Conservation (phyloP, 2,329 filamentous ascomycete species). For the Paecilomyces dactylethromorphus region DNA sequence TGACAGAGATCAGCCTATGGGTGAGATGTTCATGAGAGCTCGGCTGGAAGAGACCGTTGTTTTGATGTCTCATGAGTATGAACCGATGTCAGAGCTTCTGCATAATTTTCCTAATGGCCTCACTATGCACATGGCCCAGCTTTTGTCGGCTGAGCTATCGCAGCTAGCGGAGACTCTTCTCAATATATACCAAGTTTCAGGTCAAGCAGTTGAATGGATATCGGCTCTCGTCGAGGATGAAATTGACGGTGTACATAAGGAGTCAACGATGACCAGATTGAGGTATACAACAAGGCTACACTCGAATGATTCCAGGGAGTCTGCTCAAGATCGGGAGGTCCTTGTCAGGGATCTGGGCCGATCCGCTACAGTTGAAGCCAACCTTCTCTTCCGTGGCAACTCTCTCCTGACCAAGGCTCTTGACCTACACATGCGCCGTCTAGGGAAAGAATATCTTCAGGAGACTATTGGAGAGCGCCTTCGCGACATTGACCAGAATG, state of each 20-base stretch:
- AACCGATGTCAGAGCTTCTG: constrained; percentile 71
- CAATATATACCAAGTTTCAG: constrained; percentile 93
- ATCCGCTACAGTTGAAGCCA: constrained; percentile 70
- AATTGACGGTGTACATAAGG: constrained; percentile 85
- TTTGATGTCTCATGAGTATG: constrained; percentile 77
- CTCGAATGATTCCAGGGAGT: constrained; percentile 54
- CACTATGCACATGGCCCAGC: constrained; percentile 75
- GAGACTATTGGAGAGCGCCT: constrained; percentile 82
- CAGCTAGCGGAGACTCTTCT: constrained; percentile 78
- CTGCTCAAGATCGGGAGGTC: constrained; percentile 51
- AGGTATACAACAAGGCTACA: constrained; percentile 59
- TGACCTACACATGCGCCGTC: constrained; percentile 89
- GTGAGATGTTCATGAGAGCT: constrained; percentile 77
- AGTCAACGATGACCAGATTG: constrained; percentile 60
- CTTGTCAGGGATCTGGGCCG: constrained; percentile 59
- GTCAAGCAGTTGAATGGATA: constrained; percentile 78
- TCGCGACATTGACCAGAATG: constrained; percentile 79
- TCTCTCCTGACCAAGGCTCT: constrained; percentile 88
- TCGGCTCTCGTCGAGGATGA: constrained; percentile 92
- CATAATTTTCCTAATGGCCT: constrained; percentile 79
- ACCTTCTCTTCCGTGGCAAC: constrained; percentile 90
- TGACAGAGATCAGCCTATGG: constrained; percentile 66
- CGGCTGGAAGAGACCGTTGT: constrained; percentile 86
- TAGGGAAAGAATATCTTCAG: constrained; percentile 88
- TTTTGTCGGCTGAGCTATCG: constrained; percentile 70